These are phyloP conservation scores for Gautieria morchelliformis DNA, from an alignment of 768 basidiomycete genomes.

Conservation along the genomic window DNA sequence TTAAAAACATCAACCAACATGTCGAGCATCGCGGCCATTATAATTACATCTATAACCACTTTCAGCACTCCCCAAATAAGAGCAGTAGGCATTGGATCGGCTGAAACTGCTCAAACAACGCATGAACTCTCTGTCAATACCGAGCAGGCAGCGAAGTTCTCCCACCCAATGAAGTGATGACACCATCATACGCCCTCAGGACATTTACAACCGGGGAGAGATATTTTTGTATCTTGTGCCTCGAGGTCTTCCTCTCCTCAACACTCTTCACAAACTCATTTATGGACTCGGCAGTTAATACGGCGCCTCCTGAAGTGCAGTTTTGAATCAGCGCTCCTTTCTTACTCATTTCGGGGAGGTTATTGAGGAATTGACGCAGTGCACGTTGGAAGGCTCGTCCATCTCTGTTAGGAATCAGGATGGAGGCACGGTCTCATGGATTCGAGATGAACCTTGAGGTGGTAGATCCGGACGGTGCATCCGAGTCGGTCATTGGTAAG, in stretches of 20 bases:
- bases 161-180: background rate
- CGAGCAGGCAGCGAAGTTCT: background rate
- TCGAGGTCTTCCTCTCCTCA: background rate
- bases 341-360: background rate
- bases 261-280: background rate
- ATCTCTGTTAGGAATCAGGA: background rate
- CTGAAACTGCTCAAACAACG: background rate
- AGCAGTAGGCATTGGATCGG: background rate
- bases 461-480: background rate
- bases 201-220: background rate
- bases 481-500: background rate
- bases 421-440: background rate
- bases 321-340: background rate
- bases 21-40: background rate
- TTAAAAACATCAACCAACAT: background rate
- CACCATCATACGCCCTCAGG: background rate
- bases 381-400: background rate
- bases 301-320: background rate
- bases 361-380: background rate
- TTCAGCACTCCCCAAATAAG: conserved; percentile 4
- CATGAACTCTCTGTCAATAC: background rate
- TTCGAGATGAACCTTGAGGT: background rate
- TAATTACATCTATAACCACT: conserved; percentile 4
- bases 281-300: background rate
- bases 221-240: background rate